A percentile compares a stretch with the other conserved stretches of the same genome.
Conservation (phyloP, 257 asterid genomes). For the Lavandula angustifolia region DNA sequence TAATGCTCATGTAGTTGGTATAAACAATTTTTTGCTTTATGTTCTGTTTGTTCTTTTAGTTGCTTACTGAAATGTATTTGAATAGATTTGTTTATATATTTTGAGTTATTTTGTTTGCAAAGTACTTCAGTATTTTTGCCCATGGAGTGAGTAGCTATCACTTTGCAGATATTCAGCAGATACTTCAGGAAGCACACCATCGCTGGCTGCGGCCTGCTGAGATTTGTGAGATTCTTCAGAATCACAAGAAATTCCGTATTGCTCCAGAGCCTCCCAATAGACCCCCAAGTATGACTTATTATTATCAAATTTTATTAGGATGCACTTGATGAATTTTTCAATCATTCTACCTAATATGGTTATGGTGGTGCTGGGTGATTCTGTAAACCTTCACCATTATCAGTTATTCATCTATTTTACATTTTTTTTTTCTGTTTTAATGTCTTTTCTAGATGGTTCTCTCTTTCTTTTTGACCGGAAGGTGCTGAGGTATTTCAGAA, state of each 20-base stretch:
- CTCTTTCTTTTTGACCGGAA: constrained; percentile 93
- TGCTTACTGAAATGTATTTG: not conserved
- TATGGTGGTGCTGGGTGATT: not conserved
- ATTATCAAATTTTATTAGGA: constrained; percentile 9
- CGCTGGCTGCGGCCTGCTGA: constrained; percentile 97
- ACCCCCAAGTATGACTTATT: constrained; percentile 65
- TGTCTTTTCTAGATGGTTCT: constrained; percentile 67
- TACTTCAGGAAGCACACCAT: constrained; percentile 77
- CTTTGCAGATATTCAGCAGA: constrained; percentile 81
- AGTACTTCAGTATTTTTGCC: not conserved
- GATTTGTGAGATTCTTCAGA: constrained; percentile 77
- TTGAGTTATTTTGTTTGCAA: too few relatives aligned
- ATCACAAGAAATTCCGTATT: constrained; percentile 68
- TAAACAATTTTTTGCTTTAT: too few relatives aligned
- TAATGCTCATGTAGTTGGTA: constrained; percentile 1
- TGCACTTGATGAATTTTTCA: not conserved
- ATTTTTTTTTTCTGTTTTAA: constrained; percentile 24
- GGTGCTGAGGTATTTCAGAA: constrained; percentile 82
- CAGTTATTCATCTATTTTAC: constrained; percentile 13
- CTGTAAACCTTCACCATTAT: constrained; percentile 1
- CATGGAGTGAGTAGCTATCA: constrained; percentile 30
- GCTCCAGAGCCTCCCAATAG: constrained; percentile 77
- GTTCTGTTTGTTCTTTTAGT: not conserved
- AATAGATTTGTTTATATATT: not conserved
- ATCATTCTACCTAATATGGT: not conserved